A percentile compares a stretch with the other conserved stretches of the same genome.
These are phyloP conservation scores for Scopulariopsis brevicaulis DNA, from an alignment of 2,329 filamentous ascomycete species.

Conservation along the genomic window DNA sequence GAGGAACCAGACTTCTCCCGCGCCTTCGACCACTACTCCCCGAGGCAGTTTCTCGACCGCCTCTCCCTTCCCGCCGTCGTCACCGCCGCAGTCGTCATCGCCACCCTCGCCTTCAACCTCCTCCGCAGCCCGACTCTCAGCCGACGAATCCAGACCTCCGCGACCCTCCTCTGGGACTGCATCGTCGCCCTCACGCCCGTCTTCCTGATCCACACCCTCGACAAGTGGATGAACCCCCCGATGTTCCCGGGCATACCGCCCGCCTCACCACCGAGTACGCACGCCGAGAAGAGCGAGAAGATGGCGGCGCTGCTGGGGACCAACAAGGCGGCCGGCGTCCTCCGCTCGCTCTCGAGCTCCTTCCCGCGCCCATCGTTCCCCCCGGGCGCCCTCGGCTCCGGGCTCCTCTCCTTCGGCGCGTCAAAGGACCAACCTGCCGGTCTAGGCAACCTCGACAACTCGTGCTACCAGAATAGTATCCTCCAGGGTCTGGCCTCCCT, in stretches of 20 bases:
- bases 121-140: slow-evolving; percentile 20
- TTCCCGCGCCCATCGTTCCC: slow-evolving; percentile 34
- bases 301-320: slow-evolving; percentile 53
- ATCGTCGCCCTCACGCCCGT: slow-evolving; percentile 46
- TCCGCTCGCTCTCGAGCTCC: slow-evolving; percentile 47
- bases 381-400: slow-evolving; percentile 33
- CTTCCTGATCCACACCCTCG: slow-evolving; percentile 42
- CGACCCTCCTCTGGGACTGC: slow-evolving; percentile 46
- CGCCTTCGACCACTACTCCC: neutral
- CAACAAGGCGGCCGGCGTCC: slow-evolving; percentile 38
- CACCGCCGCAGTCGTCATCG: slow-evolving; percentile 18
- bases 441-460: slow-evolving; percentile 86
- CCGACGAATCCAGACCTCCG: slow-evolving; percentile 13
- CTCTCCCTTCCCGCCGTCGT: slow-evolving; percentile 22
- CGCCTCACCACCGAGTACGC: slow-evolving; percentile 24
- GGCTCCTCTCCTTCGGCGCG: slow-evolving; percentile 19
- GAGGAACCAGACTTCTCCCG: neutral
- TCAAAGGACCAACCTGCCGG: slow-evolving; percentile 45
- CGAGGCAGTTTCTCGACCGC: slow-evolving; percentile 16
- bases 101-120: slow-evolving; percentile 20
- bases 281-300: slow-evolving; percentile 52
- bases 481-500: slow-evolving; percentile 76
- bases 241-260: slow-evolving; percentile 26
- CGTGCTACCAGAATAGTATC: slow-evolving; percentile 95
- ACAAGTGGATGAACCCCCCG: slow-evolving; percentile 40